These are phyloP conservation scores for Boletus vermiculosoides DNA, from an alignment of 768 basidiomycete species.

Conservation along the genomic window DNA sequence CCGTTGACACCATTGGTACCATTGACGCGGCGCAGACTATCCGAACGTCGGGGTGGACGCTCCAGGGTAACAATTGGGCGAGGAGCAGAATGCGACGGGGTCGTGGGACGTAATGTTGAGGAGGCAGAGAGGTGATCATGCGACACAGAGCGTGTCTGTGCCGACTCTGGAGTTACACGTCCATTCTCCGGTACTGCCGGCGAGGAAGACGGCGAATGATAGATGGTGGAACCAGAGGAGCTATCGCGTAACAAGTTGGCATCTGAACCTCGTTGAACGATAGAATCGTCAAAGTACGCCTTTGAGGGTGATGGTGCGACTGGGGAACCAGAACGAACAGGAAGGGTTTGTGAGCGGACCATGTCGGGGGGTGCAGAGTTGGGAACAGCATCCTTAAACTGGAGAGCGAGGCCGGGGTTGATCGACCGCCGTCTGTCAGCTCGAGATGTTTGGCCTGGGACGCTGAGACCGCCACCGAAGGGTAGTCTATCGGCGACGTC, in stretches of 20 bases:
- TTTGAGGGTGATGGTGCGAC: slow-evolving; percentile 19
- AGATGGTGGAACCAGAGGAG: slow-evolving; percentile 28
- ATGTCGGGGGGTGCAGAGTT: slow-evolving; percentile 27
- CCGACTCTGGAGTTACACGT: slow-evolving; percentile 40
- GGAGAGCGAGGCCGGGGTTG: slow-evolving; percentile 48
- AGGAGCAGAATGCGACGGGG: slow-evolving; percentile 19
- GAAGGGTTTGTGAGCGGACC: slow-evolving; percentile 31
- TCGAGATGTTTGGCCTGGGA: slow-evolving; percentile 34
- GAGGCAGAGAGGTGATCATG: slow-evolving; percentile 22
- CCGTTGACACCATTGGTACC: slow-evolving; percentile 2
- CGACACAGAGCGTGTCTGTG: slow-evolving; percentile 40
- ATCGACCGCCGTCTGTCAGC: slow-evolving; percentile 53
- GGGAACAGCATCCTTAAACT: slow-evolving; percentile 11
- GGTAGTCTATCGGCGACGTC: slow-evolving; percentile 6
- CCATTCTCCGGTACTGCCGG: slow-evolving; percentile 33
- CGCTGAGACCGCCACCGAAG: slow-evolving; percentile 20
- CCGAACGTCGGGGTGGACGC: slow-evolving; percentile 33
- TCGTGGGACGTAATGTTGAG: slow-evolving; percentile 5
- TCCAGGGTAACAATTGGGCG: slow-evolving; percentile 36
- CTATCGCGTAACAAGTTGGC: slow-evolving; percentile 27
- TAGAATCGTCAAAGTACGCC: slow-evolving; percentile 12
- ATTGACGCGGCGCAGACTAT: slow-evolving; percentile 26
- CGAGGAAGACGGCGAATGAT: slow-evolving; percentile 41
- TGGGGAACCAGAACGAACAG: slow-evolving; percentile 27
- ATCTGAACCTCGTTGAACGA: slow-evolving; percentile 24